Base-by-base conservation (phyloP, 768 basidiomycete species). In the Tricholoma hemisulphureum region DNA sequence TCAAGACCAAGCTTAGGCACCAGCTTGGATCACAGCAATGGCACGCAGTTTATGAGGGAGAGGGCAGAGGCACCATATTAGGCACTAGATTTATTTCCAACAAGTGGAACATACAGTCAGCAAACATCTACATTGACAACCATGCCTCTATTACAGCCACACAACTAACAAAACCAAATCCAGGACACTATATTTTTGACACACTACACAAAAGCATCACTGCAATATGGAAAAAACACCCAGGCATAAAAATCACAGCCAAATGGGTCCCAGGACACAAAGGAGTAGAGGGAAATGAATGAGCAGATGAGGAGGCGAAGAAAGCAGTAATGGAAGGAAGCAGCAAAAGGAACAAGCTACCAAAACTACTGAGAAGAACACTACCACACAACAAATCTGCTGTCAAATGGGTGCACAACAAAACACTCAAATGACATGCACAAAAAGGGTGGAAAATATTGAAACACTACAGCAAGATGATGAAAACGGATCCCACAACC, bases 11-110 rank as follows among this genome's bases (percentile, higher is more conserved):
- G 0, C 3, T 63, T 2, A 20, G 55, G 4, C 31, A 53, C 9
- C 37, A 60, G 3, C 56, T 71, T 3, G 65, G 66, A 0, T 6
- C 18, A 1, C 26, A 3, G 0, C 7, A 26, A 3, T 10, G 64
- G 1, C 70, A 73, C 48, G 52, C 57, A 7, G 29, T 1, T 58
- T 68, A 0, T 66, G 67, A 0, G 46, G 60, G 5, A 34, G n/a
- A n/a, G n/a, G n/a, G n/a, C n/a, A n/a, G n/a, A n/a, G n/a, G n/a
- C n/a, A n/a, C n/a, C n/a, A n/a, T 50, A 0, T 21, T 69, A 4
- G 70, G 56, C 0, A n/a, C 61, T 1, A 56, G 63, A 0, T 34
- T 70, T 0, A n/a, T 66, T 6, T 18, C 18, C 18, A 14, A 31
- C n/a, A n/a, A n/a, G n/a, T n/a, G n/a, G n/a, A n/a, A n/a, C n/a